phyloP scores from a whole-genome alignment of 768 basidiomycete species.

The Mycena latifolia region DNA sequence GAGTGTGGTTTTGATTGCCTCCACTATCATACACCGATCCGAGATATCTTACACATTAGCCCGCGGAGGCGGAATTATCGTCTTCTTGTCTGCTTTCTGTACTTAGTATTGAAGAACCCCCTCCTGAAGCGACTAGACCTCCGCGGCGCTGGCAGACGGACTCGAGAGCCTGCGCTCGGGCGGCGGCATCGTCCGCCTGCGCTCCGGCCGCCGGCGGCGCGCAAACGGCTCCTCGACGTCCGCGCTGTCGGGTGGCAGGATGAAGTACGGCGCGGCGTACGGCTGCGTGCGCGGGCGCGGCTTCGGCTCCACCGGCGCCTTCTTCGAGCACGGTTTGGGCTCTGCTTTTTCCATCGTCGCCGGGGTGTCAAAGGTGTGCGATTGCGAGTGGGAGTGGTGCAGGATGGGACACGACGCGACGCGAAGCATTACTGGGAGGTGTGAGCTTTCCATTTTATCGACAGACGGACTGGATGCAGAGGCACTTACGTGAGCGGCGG shows the following conservation, averaged over 20 bases:
- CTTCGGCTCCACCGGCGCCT: constrained; percentile 3
- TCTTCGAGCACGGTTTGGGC: constrained; percentile 2
- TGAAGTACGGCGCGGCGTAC: constrained; percentile 36
- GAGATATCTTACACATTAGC: background rate
- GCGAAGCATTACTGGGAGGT: constrained; percentile 24
- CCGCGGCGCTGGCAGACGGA: background rate
- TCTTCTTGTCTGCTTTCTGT: no score
- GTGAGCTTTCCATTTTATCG: no score
- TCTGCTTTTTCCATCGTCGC: background rate
- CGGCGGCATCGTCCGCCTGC: constrained; percentile 25
- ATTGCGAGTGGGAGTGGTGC: constrained; percentile 7
- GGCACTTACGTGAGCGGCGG: constrained; percentile 23
- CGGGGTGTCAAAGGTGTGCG: background rate
- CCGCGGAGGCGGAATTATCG: background rate
- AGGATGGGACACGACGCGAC: constrained; percentile 28
- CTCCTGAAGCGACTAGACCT: no score
- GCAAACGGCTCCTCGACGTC: constrained; percentile 27
- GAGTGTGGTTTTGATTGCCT: no score
- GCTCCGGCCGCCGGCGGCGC: constrained; percentile 17
- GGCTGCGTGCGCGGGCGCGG: constrained; percentile 32
- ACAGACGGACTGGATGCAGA: background rate
- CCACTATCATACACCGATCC: background rate
- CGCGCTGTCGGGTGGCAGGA: constrained; percentile 29
- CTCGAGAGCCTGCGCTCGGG: background rate
- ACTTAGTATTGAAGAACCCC: no score